phyloP scores from a whole-genome alignment of 306 rosid species.

The Ochetophila trinervis region DNA sequence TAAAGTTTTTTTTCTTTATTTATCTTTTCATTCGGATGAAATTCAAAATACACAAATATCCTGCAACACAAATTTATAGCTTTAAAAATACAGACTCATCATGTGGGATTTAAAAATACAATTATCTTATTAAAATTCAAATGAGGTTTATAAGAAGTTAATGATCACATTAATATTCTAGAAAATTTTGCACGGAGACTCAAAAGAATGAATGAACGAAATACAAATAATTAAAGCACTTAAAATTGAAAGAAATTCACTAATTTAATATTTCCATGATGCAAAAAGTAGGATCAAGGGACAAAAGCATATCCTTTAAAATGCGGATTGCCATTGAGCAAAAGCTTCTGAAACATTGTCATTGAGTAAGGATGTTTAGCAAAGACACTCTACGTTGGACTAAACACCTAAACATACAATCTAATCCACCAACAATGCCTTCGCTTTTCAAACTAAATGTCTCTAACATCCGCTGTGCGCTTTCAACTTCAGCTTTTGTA shows the following conservation, averaged over 20 bases:
- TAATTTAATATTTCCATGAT: no score
- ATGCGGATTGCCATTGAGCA: conserved; percentile 10
- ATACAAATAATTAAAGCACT: not conserved
- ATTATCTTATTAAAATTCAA: no score
- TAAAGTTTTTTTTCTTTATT: no score
- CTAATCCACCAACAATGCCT: conserved; percentile 31
- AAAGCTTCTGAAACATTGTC: not conserved
- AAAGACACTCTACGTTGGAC: conserved; percentile 40
- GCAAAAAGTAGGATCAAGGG: no score
- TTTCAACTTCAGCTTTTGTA: conserved; percentile 10
- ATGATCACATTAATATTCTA: no score
- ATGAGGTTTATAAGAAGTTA: no score
- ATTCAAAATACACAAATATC: no score
- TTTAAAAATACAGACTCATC: no score
- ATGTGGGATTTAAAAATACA: no score
- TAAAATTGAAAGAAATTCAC: not conserved
- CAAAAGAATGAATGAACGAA: not conserved
- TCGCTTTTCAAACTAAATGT: conserved; percentile 22
- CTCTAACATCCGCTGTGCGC: conserved; percentile 23
- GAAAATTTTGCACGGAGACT: no score
- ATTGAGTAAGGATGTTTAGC: conserved; percentile 36
- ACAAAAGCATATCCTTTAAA: conserved; percentile 14
- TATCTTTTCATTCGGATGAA: no score
- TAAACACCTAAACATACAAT: conserved; percentile 39
- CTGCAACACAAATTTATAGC: no score